A percentile compares a stretch with the other conserved stretches of the same genome.
phyloP scores from a whole-genome alignment of 768 basidiomycete genomes.

The Boletus vinaceobasis region DNA sequence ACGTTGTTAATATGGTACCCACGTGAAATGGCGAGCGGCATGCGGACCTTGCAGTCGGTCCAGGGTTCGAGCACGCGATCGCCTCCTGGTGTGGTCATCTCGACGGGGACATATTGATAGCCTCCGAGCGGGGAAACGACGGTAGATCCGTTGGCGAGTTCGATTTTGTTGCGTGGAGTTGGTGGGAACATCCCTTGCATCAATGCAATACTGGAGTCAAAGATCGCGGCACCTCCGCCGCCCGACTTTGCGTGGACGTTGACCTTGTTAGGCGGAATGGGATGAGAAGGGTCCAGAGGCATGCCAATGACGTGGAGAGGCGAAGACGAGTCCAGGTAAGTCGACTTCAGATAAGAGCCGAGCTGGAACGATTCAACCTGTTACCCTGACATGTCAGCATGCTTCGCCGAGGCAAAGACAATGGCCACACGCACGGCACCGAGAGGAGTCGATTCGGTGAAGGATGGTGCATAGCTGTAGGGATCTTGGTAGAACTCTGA shows the following conservation, averaged over 20 bases:
- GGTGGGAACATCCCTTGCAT: conserved; percentile 85
- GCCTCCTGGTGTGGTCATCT: conserved; percentile 42
- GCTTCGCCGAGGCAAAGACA: neutral
- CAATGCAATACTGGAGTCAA: conserved; percentile 79
- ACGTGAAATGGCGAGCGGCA: conserved; percentile 36
- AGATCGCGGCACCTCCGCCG: conserved; percentile 75
- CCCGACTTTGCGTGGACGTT: conserved; percentile 79
- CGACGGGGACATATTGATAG: conserved; percentile 86
- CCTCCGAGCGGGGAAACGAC: conserved; percentile 75
- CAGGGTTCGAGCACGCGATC: conserved; percentile 80
- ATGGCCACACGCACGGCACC: conserved; percentile 52
- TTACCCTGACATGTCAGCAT: conserved; percentile 8
- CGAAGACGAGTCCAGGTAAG: conserved; percentile 64
- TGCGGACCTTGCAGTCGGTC: conserved; percentile 55
- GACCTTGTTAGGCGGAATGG: conserved; percentile 68
- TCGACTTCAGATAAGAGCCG: conserved; percentile 56
- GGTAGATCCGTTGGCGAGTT: conserved; percentile 72
- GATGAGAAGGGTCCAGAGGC: conserved; percentile 47
- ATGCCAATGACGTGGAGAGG: conserved; percentile 67
- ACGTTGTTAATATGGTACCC: conserved; percentile 14
- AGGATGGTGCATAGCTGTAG: conserved; percentile 55
- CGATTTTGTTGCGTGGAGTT: conserved; percentile 60
- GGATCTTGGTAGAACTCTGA: conserved; percentile 70
- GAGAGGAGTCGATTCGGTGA: conserved; percentile 71
- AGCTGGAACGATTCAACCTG: conserved; percentile 68